phyloP scores from a whole-genome alignment of 1,284 basidiomycete genomes.

The Volvariella surrecta region DNA sequence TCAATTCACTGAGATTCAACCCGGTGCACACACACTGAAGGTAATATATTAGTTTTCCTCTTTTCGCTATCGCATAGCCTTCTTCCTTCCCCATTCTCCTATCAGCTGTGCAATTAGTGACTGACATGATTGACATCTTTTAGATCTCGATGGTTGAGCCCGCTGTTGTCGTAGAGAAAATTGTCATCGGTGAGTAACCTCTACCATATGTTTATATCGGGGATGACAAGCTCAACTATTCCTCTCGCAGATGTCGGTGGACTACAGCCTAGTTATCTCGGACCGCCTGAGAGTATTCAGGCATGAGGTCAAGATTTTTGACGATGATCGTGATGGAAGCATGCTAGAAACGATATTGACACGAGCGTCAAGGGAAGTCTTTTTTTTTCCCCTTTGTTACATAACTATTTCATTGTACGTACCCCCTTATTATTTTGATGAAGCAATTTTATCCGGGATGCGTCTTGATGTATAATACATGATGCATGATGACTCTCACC shows the following conservation, averaged over 20 bases:
- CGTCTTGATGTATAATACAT: too few relatives aligned
- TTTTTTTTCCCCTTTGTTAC: too few relatives aligned
- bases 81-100: background rate
- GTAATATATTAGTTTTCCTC: constrained; percentile 18
- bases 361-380: too few relatives aligned
- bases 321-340: too few relatives aligned
- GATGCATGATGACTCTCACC: too few relatives aligned
- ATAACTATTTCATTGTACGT: too few relatives aligned
- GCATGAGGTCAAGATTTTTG: too few relatives aligned
- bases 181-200: constrained; percentile 41
- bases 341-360: too few relatives aligned
- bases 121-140: background rate
- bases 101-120: too few relatives aligned
- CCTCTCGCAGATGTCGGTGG: constrained; percentile 54
- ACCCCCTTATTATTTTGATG: too few relatives aligned
- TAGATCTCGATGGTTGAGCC: constrained; percentile 54
- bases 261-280: constrained; percentile 46
- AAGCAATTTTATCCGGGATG: too few relatives aligned
- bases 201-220: background rate
- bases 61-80: background rate
- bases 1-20: constrained; percentile 28
- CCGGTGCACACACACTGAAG: constrained; percentile 53
- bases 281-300: constrained; percentile 54
- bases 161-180: constrained; percentile 52
- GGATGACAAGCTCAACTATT: background rate